Evolutionary conservation across 2,329 filamentous ascomycete genomes (phyloP), one percentile per base, ranked within the genome.

Genomic region (Ophiostoma triangulosporum): DNA sequence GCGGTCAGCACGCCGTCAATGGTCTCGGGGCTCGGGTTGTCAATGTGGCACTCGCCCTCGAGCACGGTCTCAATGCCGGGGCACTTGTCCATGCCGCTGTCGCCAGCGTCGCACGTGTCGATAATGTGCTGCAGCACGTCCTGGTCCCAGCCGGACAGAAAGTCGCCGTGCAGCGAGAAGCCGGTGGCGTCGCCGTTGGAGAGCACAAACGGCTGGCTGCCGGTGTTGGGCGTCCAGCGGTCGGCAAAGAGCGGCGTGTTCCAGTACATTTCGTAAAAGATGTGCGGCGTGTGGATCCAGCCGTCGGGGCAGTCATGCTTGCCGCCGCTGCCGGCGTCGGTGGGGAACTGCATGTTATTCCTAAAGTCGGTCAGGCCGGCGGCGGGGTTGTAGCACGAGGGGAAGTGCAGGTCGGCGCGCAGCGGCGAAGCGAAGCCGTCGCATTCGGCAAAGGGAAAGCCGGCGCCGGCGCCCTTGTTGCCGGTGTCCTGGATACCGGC

Each of bases 371-470:
- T 68, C 38, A 82, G 70, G 54, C 77, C 80, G 48, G 75, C 71
- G 40, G 74, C 64, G 29, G 83, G 83, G 66, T 87, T 76, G 75
- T 85, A 87, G 73, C 84, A 87, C 6, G 80, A 82, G 6, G 84
- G 84, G 69, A 87, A 85, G 70, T 84, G 83, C 38, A 86, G 69
- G 59, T 87, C 82, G 54, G 77, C 74, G 36, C 83, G 78, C 45
- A 81, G 73, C 56, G 80, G 80, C 51, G 80, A 81, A 59, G 72
- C 73, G 54, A 68, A 72, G 51, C 77, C 75, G 61, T 84, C 79
- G 64, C 86, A 89, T 62, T 82, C 76, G 64, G 77, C 73, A 63
- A 82, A 74, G 27, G 86, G 86, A 64, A 93, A 84, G n/a, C 78
- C 80, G 17, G 74, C 70, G 57, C 80, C 80, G 45, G 75, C 69